Percentiles rank a stretch among this genome's conserved stretches.
Evolutionary conservation across 768 basidiomycete genomes (phyloP).

Genomic region (Scleroderma citrinum): DNA sequence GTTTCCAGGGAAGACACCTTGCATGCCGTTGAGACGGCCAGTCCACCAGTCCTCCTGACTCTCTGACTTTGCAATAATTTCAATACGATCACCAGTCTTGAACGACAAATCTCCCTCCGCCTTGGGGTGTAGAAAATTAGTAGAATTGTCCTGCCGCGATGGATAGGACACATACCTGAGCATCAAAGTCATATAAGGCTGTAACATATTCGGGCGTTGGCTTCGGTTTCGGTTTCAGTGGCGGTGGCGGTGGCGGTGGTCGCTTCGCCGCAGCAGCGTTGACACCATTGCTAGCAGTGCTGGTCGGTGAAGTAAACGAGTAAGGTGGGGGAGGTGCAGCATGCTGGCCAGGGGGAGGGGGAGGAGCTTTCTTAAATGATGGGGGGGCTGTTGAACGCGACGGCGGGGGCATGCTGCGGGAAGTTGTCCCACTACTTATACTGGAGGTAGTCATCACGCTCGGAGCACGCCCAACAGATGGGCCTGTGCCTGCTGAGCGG

Average conservation of each 20-base stretch:
- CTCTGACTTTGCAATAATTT: slow-evolving; percentile 75
- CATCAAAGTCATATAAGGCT: slow-evolving; percentile 91
- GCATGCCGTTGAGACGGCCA: slow-evolving; percentile 70
- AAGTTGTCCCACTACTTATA: slow-evolving; percentile 16
- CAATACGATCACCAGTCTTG: slow-evolving; percentile 83
- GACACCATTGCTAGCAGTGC: slow-evolving; percentile 14
- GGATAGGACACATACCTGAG: slow-evolving; percentile 52
- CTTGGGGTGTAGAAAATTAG: slow-evolving; percentile 27
- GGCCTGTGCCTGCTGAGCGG: slow-evolving; percentile 30
- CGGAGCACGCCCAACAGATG: slow-evolving; percentile 31
- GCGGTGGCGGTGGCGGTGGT: slow-evolving; percentile 91
- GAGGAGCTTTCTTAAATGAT: slow-evolving; percentile 40
- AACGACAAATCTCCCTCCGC: slow-evolving; percentile 93
- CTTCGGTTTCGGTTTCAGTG: slow-evolving; percentile 85
- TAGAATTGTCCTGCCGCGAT: neutral
- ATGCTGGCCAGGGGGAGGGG: slow-evolving; percentile 23
- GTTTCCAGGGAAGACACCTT: slow-evolving; percentile 88
- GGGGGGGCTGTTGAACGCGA: slow-evolving; percentile 10
- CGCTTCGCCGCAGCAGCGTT: slow-evolving; percentile 48
- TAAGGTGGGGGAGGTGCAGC: slow-evolving; percentile 41
- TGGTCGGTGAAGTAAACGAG: slow-evolving; percentile 15
- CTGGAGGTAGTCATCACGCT: slow-evolving; percentile 23
- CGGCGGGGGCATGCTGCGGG: slow-evolving; percentile 22
- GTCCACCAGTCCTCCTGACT: slow-evolving; percentile 98
- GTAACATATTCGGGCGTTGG: slow-evolving; percentile 72